phyloP scores from a whole-genome alignment of 805 yeast genomes.

The Candida krabiensis region DNA sequence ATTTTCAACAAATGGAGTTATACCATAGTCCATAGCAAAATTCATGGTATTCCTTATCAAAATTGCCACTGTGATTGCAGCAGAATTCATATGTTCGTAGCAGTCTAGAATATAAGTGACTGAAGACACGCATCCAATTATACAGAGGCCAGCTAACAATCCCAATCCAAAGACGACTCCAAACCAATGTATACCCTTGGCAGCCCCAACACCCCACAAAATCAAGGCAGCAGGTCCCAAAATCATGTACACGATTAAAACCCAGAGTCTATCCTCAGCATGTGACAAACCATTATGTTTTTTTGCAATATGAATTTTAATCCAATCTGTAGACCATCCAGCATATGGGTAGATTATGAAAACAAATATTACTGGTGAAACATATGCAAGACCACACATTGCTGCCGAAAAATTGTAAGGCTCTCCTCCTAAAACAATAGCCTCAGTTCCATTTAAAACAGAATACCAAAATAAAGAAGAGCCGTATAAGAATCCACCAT shows the following conservation, averaged over 20 bases:
- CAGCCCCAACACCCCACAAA: slow-evolving; percentile 67
- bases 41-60: slow-evolving; percentile 58
- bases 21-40: slow-evolving; percentile 60
- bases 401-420: slow-evolving; percentile 54
- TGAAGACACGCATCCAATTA: slow-evolving; percentile 52
- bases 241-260: slow-evolving; percentile 43
- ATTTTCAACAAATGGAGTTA: slow-evolving; percentile 55
- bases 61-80: slow-evolving; percentile 55
- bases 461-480: slow-evolving; percentile 48
- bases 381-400: slow-evolving; percentile 49
- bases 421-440: slow-evolving; percentile 40
- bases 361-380: slow-evolving; percentile 53
- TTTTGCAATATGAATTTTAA: slow-evolving; percentile 47
- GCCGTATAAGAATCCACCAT: slow-evolving; percentile 58
- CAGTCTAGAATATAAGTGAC: slow-evolving; percentile 57
- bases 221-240: slow-evolving; percentile 56
- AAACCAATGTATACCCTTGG: slow-evolving; percentile 54
- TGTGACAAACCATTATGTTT: slow-evolving; percentile 51
- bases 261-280: slow-evolving; percentile 61
- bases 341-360: slow-evolving; percentile 43
- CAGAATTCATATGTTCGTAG: slow-evolving; percentile 53
- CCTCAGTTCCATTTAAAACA: slow-evolving; percentile 48
- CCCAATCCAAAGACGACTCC: slow-evolving; percentile 57
- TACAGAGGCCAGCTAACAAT: slow-evolving; percentile 51
- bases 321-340: slow-evolving; percentile 52